Evolutionary conservation across 2,329 filamentous ascomycete species (phyloP).

Genomic region (Aspergillus fischeri): DNA sequence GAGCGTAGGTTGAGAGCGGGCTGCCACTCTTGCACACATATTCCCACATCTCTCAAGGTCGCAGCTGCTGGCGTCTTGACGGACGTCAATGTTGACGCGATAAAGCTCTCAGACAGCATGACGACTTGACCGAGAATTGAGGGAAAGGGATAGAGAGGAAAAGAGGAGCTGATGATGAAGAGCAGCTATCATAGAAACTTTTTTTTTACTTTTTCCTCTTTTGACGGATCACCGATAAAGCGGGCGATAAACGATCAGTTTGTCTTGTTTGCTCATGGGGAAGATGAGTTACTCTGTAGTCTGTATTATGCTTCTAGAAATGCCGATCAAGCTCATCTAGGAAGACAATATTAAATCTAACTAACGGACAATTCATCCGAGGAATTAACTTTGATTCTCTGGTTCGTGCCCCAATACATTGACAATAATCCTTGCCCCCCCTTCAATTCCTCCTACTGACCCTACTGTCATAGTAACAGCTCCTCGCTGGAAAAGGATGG

Average conservation of each 20-base stretch:
- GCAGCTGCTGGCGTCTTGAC: constrained; percentile 43
- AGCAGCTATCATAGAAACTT: neutral
- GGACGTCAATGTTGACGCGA: constrained; percentile 43
- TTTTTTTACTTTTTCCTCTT: neutral
- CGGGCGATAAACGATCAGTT: constrained; percentile 24
- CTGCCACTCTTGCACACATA: constrained; percentile 79
- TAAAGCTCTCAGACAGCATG: constrained; percentile 49
- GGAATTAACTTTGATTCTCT: neutral
- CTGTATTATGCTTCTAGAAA: no score
- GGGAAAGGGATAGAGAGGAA: constrained; percentile 9
- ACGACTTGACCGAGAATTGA: constrained; percentile 20
- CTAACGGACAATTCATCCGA: neutral
- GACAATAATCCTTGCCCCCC: constrained; percentile 8
- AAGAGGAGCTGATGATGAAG: neutral
- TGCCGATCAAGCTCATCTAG: no score
- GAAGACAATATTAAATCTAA: neutral
- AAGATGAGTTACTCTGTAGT: neutral
- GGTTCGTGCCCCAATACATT: neutral
- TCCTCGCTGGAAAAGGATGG: neutral
- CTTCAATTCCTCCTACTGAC: constrained; percentile 4
- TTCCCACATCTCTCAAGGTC: constrained; percentile 71
- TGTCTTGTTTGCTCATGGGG: constrained; percentile 29
- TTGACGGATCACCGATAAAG: constrained; percentile 16
- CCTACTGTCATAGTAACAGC: neutral
- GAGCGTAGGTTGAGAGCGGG: constrained; percentile 70